phyloP scores from a whole-genome alignment of 2,329 filamentous ascomycete genomes.

The Penicillium sp. region DNA sequence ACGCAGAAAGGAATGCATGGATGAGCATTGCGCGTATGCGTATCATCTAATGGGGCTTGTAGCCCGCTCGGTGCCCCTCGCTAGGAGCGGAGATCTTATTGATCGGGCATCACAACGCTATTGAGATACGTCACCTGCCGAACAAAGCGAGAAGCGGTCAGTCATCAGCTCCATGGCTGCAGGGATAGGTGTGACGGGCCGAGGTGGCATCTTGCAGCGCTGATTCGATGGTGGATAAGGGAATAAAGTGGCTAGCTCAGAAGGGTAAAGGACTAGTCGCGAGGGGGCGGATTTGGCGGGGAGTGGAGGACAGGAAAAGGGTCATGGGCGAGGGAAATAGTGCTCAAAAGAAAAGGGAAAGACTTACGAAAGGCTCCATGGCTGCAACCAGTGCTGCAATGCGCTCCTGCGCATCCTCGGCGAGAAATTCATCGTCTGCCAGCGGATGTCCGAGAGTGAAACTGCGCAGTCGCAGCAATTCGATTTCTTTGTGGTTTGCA shows the following conservation, averaged over 20 bases:
- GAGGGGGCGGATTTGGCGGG: slow-evolving; percentile 24
- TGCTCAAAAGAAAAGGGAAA: slow-evolving; percentile 16
- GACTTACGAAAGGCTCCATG: slow-evolving; percentile 73
- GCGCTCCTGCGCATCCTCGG: slow-evolving; percentile 57
- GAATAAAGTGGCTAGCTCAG: slow-evolving; percentile 21
- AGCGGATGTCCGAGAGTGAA: slow-evolving; percentile 68
- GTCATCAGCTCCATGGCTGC: slow-evolving; percentile 9
- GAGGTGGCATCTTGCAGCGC: slow-evolving; percentile 4
- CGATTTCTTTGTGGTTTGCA: slow-evolving; percentile 69
- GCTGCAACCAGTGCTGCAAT: slow-evolving; percentile 59
- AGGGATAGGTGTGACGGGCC: slow-evolving; percentile 2
- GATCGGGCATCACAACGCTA: slow-evolving; percentile 67
- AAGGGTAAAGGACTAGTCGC: slow-evolving; percentile 21
- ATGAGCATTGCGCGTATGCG: no score
- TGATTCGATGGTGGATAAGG: slow-evolving; percentile 17
- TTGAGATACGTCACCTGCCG: slow-evolving; percentile 64
- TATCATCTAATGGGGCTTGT: no score
- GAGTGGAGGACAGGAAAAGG: slow-evolving; percentile 18
- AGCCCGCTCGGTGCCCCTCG: no score
- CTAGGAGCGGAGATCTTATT: slow-evolving; percentile 1
- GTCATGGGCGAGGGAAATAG: slow-evolving; percentile 14
- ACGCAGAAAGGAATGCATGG: no score
- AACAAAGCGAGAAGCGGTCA: slow-evolving; percentile 24
- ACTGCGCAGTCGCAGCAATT: slow-evolving; percentile 70
- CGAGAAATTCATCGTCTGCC: slow-evolving; percentile 58